These are phyloP conservation scores for Millerago galiae DNA, from an alignment of 805 yeast genomes.

Conservation along the genomic window DNA sequence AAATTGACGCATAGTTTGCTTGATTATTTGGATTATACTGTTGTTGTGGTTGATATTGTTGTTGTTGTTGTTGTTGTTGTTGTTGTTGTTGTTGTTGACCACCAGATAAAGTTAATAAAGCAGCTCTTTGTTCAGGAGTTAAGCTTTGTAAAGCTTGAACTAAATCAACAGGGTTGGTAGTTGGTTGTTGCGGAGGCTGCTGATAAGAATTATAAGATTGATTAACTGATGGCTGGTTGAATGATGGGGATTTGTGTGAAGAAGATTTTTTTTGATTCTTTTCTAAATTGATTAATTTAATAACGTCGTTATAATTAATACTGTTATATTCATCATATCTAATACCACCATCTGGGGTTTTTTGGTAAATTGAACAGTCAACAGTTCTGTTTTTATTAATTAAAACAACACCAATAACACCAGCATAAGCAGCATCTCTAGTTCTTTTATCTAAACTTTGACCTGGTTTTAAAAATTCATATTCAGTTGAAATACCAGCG, in stretches of 20 bases:
- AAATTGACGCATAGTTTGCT: too few relatives aligned
- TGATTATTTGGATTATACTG: constrained; percentile 1
- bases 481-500: constrained; percentile 35
- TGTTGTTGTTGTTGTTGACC: constrained; percentile 6
- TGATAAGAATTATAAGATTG: constrained; percentile 1
- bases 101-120: constrained; percentile 9
- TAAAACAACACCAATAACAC: constrained; percentile 64
- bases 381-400: constrained; percentile 49
- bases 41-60: constrained; percentile 12
- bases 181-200: constrained; percentile 8
- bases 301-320: constrained; percentile 60
- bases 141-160: constrained; percentile 10
- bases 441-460: constrained; percentile 41
- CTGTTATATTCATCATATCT: constrained; percentile 78
- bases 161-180: background rate
- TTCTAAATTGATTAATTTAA: constrained; percentile 19
- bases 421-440: constrained; percentile 75
- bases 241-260: background rate
- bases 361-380: constrained; percentile 69
- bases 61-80: constrained; percentile 3
- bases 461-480: constrained; percentile 36
- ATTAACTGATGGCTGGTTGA: background rate
- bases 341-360: constrained; percentile 61
- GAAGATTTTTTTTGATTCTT: background rate
- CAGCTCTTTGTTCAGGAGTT: constrained; percentile 11